A percentile compares a stretch with the other conserved stretches of the same genome.
These are phyloP conservation scores for Pythium vanterpoolii DNA, from an alignment of 352 stramenopile species.

Conservation along the genomic window DNA sequence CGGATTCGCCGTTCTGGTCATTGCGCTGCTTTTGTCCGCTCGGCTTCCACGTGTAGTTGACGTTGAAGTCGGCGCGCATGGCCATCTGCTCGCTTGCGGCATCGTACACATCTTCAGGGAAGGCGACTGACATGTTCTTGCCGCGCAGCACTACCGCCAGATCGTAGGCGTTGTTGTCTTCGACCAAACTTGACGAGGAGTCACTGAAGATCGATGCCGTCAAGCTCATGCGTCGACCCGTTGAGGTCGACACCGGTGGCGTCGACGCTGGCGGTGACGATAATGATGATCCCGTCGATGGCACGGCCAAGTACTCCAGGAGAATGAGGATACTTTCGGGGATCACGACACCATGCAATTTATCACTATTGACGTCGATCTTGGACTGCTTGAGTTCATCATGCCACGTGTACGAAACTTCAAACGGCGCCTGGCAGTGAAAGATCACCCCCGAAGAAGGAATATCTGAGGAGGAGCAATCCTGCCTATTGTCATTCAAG, in stretches of 20 bases:
- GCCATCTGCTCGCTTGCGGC: conserved; percentile 40
- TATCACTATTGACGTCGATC: conserved; percentile 44
- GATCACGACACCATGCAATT: conserved; percentile 53
- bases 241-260: conserved; percentile 10
- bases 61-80: conserved; percentile 51
- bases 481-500: too few species aligned
- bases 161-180: conserved; percentile 20
- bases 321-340: conserved; percentile 44
- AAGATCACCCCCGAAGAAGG: conserved; percentile 36
- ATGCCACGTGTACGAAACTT: conserved; percentile 64
- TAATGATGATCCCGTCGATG: conserved; percentile 18
- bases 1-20: conserved; percentile 8
- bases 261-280: not conserved
- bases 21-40: not conserved
- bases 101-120: conserved; percentile 53
- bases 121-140: conserved; percentile 45
- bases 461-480: too few species aligned
- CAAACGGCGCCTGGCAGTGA: conserved; percentile 35
- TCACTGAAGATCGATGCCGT: conserved; percentile 41
- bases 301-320: conserved; percentile 52
- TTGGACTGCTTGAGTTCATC: conserved; percentile 35
- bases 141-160: conserved; percentile 44
- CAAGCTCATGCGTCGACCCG: conserved; percentile 40
- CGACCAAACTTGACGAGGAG: not conserved
- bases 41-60: conserved; percentile 54